Evolutionary conservation across 805 yeast species (phyloP).

Genomic region (Ogataea henricii): DNA sequence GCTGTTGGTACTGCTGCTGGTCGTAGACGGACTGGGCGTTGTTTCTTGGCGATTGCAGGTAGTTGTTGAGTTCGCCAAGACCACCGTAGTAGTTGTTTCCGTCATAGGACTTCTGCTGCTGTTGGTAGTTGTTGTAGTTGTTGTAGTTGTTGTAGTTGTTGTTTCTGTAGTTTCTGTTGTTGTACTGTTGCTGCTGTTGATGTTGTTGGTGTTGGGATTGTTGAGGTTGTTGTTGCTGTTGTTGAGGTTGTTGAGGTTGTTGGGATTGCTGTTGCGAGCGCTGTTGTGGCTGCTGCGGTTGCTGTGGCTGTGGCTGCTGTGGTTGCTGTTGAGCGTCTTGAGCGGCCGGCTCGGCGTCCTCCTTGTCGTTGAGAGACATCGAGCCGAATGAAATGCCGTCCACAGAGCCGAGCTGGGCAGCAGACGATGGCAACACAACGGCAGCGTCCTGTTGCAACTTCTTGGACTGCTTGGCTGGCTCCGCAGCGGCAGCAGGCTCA

Average conservation of each 20-base stretch:
- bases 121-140: conserved; percentile 20
- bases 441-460: conserved; percentile 26
- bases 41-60: conserved; percentile 27
- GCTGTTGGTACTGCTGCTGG: conserved; percentile 29
- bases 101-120: conserved; percentile 21
- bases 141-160: conserved; percentile 20
- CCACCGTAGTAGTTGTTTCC: conserved; percentile 27
- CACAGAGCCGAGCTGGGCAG: conserved; percentile 45
- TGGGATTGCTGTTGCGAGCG: conserved; percentile 21
- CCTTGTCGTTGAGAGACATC: conserved; percentile 49
- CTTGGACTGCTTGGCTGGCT: conserved; percentile 14
- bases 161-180: conserved; percentile 23
- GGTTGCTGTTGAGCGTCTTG: conserved; percentile 17
- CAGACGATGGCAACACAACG: conserved; percentile 49
- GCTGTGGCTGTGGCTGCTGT: conserved; percentile 22
- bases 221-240: conserved; percentile 1
- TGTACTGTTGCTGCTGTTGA: conserved; percentile 23
- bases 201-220: conserved; percentile 20
- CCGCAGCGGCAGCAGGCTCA: conserved; percentile 4
- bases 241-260: conserved; percentile 24
- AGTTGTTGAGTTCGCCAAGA: conserved; percentile 30
- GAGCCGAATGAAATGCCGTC: conserved; percentile 60
- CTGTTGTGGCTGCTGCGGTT: conserved; percentile 20
- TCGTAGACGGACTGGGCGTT: conserved; percentile 28
- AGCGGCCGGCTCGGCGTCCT: conserved; percentile 27